Conservation (phyloP, 140 eudicot species). For the Stevia rebaudiana region DNA sequence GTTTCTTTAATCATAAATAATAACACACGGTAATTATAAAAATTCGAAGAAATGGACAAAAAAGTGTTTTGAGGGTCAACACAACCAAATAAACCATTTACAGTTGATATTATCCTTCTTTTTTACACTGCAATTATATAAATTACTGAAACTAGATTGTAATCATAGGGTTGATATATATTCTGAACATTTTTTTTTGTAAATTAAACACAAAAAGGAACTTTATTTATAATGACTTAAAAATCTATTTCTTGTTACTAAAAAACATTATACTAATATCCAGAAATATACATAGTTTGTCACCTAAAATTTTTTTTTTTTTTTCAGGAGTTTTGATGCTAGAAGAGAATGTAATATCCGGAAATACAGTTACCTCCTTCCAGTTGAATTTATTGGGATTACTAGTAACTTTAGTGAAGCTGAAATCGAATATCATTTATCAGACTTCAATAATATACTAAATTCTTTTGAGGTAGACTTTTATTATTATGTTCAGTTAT, state of each 20-base stretch:
- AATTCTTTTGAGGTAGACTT: constrained; percentile 69
- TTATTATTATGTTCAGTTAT: background rate
- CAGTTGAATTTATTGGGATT: constrained; percentile 80
- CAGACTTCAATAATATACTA: constrained; percentile 57
- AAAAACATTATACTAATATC: background rate
- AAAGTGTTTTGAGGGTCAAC: background rate
- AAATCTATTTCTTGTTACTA: background rate
- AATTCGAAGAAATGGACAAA: background rate
- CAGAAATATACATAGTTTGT: background rate
- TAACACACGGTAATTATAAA: background rate
- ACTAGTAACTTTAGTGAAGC: constrained; percentile 40
- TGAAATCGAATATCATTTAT: constrained; percentile 63
- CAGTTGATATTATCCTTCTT: constrained; percentile 2
- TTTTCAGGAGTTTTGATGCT: constrained; percentile 85
- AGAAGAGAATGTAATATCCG: constrained; percentile 86
- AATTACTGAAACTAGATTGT: background rate
- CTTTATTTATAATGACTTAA: background rate
- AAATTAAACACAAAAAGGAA: background rate
- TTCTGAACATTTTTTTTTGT: background rate
- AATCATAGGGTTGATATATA: background rate
- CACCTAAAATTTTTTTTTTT: constrained; percentile 7
- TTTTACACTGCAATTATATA: background rate
- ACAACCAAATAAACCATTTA: background rate
- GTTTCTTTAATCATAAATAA: background rate
- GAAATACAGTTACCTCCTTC: constrained; percentile 90